phyloP scores from a whole-genome alignment of 805 yeast genomes.

The Wickerhamomyces bovis region DNA sequence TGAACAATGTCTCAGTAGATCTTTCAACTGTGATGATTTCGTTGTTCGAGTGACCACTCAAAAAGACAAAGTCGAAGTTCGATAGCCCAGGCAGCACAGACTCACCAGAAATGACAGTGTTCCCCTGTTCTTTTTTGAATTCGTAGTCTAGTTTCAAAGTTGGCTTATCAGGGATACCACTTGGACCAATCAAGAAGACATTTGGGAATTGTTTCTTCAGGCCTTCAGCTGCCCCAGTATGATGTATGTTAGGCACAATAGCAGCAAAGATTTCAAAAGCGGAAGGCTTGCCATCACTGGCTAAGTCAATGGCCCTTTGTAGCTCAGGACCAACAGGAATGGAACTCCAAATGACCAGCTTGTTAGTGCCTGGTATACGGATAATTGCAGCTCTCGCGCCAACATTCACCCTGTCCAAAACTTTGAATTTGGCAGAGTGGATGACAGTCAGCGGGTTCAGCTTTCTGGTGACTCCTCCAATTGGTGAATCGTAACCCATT shows the following conservation, averaged over 20 bases:
- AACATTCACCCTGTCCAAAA: conserved; percentile 25
- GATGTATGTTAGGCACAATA: conserved; percentile 59
- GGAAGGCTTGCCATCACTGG: conserved; percentile 29
- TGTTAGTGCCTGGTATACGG: conserved; percentile 21
- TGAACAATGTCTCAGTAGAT: conserved; percentile 41
- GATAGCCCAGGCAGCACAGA: conserved; percentile 36
- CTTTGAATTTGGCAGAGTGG: conserved; percentile 31
- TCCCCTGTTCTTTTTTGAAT: conserved; percentile 29
- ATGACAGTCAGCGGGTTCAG: conserved; percentile 27
- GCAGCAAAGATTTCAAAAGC: conserved; percentile 39
- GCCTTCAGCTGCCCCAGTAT: conserved; percentile 54
- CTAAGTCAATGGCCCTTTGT: conserved; percentile 31
- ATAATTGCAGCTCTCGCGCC: conserved; percentile 37
- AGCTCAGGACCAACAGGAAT: conserved; percentile 48
- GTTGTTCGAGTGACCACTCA: conserved; percentile 50
- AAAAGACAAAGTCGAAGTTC: conserved; percentile 48
- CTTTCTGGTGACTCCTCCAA: conserved; percentile 33
- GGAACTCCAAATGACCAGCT: conserved; percentile 49
- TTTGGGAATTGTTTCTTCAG: conserved; percentile 46
- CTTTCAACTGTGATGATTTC: conserved; percentile 51
- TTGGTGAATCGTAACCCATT: conserved; percentile 36
- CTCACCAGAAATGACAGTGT: conserved; percentile 29
- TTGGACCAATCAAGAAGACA: conserved; percentile 47
- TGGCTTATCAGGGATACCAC: conserved; percentile 31
- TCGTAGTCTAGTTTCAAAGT: conserved; percentile 34